Conservation (phyloP, 108 stramenopile genomes). For the Skeletonema potamos region DNA sequence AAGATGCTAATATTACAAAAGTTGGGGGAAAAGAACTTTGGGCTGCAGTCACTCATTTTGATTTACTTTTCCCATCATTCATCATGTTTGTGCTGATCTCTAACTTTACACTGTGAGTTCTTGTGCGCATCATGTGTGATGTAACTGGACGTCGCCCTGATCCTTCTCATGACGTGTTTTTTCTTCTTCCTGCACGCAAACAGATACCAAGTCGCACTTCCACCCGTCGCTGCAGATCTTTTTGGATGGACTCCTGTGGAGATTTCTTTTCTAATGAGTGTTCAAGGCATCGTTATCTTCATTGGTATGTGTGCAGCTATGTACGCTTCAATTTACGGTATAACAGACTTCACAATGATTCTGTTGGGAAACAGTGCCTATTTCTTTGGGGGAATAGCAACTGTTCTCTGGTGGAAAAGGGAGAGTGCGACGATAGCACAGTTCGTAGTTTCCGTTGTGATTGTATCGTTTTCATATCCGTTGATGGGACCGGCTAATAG, state of each 20-base stretch:
- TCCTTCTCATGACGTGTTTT: neutral
- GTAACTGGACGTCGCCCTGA: neutral
- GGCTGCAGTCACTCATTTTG: conserved; percentile 26
- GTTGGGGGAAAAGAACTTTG: neutral
- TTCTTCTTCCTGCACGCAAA: neutral
- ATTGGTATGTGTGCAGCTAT: conserved; percentile 11
- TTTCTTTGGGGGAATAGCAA: neutral
- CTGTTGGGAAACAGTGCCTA: neutral
- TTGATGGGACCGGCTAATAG: conserved; percentile 26
- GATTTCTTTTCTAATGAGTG: conserved; percentile 12
- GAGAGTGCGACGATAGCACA: neutral
- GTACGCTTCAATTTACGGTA: conserved; percentile 1
- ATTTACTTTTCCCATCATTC: conserved; percentile 28
- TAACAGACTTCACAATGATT: conserved; percentile 8
- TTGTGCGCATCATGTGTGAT: neutral
- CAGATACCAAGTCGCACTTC: conserved; percentile 37
- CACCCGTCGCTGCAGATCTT: conserved; percentile 58
- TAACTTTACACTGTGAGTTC: conserved; percentile 16
- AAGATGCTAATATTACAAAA: neutral
- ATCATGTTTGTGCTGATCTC: conserved; percentile 13
- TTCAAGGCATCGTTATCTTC: conserved; percentile 6
- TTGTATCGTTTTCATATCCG: conserved; percentile 19
- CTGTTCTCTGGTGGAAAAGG: conserved; percentile 13
- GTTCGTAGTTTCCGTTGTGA: conserved; percentile 8
- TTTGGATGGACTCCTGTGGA: conserved; percentile 63